Evolutionary conservation across 2,329 filamentous ascomycete species (phyloP).

Genomic region (Nemania diffusa): DNA sequence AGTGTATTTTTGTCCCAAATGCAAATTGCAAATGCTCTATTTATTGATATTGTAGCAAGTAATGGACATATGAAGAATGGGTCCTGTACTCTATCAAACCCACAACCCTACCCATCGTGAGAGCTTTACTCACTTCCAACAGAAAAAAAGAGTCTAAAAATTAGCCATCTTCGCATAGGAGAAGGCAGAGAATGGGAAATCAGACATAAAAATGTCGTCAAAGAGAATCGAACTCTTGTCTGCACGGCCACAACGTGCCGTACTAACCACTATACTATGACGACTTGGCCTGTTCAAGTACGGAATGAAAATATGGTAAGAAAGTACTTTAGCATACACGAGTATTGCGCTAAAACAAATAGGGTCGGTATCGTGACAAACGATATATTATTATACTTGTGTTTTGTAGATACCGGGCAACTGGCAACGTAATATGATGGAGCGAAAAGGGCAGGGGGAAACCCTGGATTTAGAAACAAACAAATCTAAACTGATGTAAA

Average conservation of each 20-base stretch:
- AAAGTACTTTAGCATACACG: background rate
- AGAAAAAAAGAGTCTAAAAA: background rate
- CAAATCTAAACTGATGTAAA: background rate
- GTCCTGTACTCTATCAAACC: background rate
- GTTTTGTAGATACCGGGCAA: background rate
- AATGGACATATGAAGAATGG: background rate
- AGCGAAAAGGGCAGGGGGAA: background rate
- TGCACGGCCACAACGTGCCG: slow-evolving; percentile 28
- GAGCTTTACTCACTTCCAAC: background rate
- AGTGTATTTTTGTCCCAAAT: background rate
- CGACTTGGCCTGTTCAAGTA: background rate
- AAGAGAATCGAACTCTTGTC: slow-evolving; percentile 25
- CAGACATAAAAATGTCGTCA: slow-evolving; percentile 11
- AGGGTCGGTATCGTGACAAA: background rate
- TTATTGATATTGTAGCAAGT: background rate
- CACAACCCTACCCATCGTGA: background rate
- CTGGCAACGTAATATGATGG: background rate
- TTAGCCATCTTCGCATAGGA: background rate
- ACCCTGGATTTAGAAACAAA: background rate
- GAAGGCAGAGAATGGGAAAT: no score
- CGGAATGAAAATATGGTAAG: background rate
- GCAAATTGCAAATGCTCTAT: no score
- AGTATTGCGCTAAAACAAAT: background rate
- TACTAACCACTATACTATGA: slow-evolving; percentile 29
- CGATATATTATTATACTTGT: no score